Conservation (phyloP, 2,329 filamentous ascomycete species). For the Neonectria punicea region DNA sequence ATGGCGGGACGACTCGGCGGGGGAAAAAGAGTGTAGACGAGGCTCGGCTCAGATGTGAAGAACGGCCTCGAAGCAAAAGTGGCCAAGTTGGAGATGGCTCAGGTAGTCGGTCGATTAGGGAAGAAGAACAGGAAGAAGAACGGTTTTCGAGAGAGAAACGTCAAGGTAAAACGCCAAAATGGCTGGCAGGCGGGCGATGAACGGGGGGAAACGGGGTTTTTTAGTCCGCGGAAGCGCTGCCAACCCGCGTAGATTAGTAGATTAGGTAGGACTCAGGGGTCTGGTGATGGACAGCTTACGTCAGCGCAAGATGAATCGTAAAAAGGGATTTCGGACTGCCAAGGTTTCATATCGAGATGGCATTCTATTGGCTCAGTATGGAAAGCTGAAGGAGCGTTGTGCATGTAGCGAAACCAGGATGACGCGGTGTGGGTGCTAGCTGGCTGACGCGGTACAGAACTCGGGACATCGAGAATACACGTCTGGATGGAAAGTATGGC, state of each 20-base stretch:
- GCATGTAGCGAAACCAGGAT: not conserved
- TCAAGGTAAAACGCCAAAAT: not conserved
- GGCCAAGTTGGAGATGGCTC: not conserved
- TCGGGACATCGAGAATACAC: too few species aligned
- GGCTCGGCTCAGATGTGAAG: not conserved
- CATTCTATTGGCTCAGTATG: not conserved
- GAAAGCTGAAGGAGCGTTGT: not conserved
- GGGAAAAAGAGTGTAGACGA: not conserved
- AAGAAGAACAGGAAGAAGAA: not conserved
- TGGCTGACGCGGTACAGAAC: too few species aligned
- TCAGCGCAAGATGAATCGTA: not conserved
- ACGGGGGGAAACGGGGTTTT: not conserved
- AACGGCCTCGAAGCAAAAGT: not conserved
- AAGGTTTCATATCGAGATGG: not conserved
- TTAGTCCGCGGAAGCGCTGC: not conserved
- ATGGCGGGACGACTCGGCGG: not conserved
- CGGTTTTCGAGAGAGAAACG: not conserved
- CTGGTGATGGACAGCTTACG: not conserved
- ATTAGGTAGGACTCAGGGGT: not conserved
- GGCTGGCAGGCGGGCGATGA: not conserved
- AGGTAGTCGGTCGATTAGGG: not conserved
- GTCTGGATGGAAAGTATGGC: too few species aligned
- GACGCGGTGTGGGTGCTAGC: too few species aligned
- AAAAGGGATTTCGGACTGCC: not conserved
- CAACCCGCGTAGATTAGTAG: not conserved